Base-by-base conservation (phyloP, 164 flowering plant species). In the Sextonia rubra region DNA sequence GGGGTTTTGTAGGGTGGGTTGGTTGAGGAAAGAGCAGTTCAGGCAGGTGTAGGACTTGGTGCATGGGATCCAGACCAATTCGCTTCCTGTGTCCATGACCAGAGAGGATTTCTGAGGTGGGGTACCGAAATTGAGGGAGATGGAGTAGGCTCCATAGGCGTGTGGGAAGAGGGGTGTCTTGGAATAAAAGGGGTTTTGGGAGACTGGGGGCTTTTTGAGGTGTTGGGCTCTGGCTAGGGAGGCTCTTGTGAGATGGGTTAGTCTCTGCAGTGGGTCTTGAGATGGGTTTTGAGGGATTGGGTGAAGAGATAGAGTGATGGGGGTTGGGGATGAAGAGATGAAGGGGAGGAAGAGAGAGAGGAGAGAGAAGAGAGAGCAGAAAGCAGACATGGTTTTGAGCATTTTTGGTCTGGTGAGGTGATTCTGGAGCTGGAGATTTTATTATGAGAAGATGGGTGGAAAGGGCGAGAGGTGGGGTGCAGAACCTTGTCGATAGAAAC, bases 41-140 rank as follows among this genome's bases (percentile, higher is more conserved):
- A 48, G 69, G 80, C 93, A 89, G 52, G 69, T 15, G 70, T 87
- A 89, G 30, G 69, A 72, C 23, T 74, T 72, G 29, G 93, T 87
- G 62, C 93, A 89, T 11, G 90, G 93, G 75, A 87, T 78, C 93
- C 93, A 89, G 2, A 84, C 84, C 7, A 87, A 79, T 64, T 79
- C 78, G 70, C 87, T 86, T 2, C 87, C 90, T 1, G 93, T 89
- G 71, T 89, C 91, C 78, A 89, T 32, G 55, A 89, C 20, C n/a
- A 89, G 75, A 3, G 87, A 76, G 32, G 82, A 75, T 25, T 81
- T 63, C 63, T 87, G 93, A 1, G 91, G 85, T 1, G 93, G 93
- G 17, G 90, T 87, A 4, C 93, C 93, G 61, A 89, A 83, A 60
- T 74, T 68, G 73, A 89, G 85, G 6, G 87, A 71, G 74, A 87